phyloP scores from a whole-genome alignment of 2,329 filamentous ascomycete genomes.

The Cladophialophora psammophila region DNA sequence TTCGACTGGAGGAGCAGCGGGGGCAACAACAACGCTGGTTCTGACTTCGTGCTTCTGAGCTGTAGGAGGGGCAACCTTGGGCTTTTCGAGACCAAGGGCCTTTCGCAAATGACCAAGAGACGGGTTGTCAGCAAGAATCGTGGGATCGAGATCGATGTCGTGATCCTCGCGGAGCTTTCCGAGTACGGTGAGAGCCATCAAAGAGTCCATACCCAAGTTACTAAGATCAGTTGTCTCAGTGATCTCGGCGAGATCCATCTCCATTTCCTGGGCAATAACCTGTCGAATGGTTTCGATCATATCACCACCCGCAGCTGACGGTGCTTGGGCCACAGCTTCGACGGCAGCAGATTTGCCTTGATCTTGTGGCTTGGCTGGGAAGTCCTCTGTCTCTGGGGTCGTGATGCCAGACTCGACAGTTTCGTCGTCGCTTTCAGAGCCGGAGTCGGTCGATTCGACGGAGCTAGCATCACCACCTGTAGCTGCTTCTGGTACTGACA shows the following conservation, averaged over 20 bases:
- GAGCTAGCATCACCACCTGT: conserved; percentile 43
- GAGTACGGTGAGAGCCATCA: conserved; percentile 55
- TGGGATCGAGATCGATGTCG: conserved; percentile 51
- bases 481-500: conserved; percentile 30
- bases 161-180: conserved; percentile 54
- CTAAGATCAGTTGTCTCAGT: conserved; percentile 50
- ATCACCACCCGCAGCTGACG: conserved; percentile 47
- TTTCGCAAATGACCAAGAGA: conserved; percentile 51
- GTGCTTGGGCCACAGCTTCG: conserved; percentile 43
- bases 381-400: conserved; percentile 42
- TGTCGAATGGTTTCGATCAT: conserved; percentile 51
- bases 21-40: conserved; percentile 41
- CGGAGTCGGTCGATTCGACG: conserved; percentile 38
- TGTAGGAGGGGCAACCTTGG: conserved; percentile 42
- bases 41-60: conserved; percentile 40
- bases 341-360: conserved; percentile 41
- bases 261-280: conserved; percentile 55
- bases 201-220: conserved; percentile 56
- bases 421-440: conserved; percentile 40
- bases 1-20: conserved; percentile 37
- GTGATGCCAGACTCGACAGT: conserved; percentile 42
- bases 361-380: conserved; percentile 36
- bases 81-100: conserved; percentile 49
- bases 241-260: conserved; percentile 51
- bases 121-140: conserved; percentile 55